These are phyloP conservation scores for Globisporangium acanthophoron DNA, from an alignment of 352 stramenopile genomes.

Conservation along the genomic window DNA sequence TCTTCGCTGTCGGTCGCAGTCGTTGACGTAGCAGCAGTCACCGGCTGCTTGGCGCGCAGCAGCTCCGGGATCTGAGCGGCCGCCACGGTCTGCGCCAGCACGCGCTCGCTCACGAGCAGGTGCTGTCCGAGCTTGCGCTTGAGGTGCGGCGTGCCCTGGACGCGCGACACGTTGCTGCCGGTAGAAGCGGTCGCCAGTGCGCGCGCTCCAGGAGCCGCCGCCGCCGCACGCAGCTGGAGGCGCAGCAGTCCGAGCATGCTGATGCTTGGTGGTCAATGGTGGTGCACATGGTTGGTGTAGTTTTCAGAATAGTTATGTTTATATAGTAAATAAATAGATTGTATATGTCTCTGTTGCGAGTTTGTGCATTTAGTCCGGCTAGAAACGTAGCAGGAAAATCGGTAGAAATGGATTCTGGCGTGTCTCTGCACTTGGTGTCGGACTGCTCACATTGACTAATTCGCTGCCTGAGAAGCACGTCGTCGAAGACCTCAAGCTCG, in stretches of 20 bases:
- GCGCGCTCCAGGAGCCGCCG: not conserved
- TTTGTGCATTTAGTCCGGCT: too few species aligned
- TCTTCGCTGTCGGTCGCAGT: not conserved
- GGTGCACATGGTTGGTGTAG: not conserved
- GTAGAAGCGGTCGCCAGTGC: not conserved
- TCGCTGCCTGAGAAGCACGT: too few species aligned
- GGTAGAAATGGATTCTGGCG: too few species aligned
- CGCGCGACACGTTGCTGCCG: constrained; percentile 29
- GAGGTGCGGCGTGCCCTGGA: constrained; percentile 58
- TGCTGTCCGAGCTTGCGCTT: constrained; percentile 85
- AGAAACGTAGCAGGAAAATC: too few species aligned
- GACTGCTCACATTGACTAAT: too few species aligned
- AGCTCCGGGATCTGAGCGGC: constrained; percentile 40
- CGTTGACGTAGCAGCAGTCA: not conserved
- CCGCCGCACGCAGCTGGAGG: constrained; percentile 32
- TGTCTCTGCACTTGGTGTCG: too few species aligned
- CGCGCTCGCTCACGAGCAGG: constrained; percentile 57
- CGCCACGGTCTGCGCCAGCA: constrained; percentile 62
- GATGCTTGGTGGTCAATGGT: not conserved
- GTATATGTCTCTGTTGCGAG: too few species aligned
- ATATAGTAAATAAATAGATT: too few species aligned
- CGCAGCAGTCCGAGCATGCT: not conserved
- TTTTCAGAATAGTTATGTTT: too few species aligned
- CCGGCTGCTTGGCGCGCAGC: constrained; percentile 16
- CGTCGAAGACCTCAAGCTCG: not conserved